Percentiles rank a stretch among this genome's conserved stretches.
phyloP scores from a whole-genome alignment of 2,329 filamentous ascomycete genomes.

The Fusarium albidum region DNA sequence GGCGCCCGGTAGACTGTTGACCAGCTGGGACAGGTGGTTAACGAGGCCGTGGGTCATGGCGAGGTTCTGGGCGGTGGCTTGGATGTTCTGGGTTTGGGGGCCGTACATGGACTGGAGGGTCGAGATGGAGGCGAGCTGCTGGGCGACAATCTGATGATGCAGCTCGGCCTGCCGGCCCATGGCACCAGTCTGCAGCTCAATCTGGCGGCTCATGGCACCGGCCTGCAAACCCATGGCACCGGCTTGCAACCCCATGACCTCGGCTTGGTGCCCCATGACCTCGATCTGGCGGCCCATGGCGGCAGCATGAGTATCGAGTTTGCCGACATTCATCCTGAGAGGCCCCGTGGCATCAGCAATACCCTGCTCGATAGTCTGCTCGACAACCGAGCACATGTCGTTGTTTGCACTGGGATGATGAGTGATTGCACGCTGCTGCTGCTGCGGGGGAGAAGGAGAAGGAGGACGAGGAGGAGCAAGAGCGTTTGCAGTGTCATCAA shows the following conservation, averaged over 20 bases:
- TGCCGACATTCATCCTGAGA: conserved; percentile 39
- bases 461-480: no score
- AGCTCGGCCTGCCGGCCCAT: conserved; percentile 40
- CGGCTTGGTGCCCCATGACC: conserved; percentile 37
- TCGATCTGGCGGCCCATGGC: conserved; percentile 38
- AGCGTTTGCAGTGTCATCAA: conserved; percentile 16
- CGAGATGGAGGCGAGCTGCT: conserved; percentile 24
- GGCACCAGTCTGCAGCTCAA: no score
- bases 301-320: conserved; percentile 18
- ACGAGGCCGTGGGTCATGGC: conserved; percentile 25
- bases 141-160: background rate
- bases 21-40: conserved; percentile 37
- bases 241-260: conserved; percentile 32
- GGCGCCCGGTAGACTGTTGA: conserved; percentile 37
- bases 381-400: conserved; percentile 41
- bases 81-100: conserved; percentile 28
- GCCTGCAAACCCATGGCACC: conserved; percentile 30
- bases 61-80: conserved; percentile 35
- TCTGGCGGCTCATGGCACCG: conserved; percentile 26
- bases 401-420: conserved; percentile 21
- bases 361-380: conserved; percentile 44
- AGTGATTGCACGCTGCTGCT: background rate
- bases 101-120: conserved; percentile 33
- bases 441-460: no score
- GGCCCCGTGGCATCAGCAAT: conserved; percentile 44